Conservation (phyloP, 2,329 filamentous ascomycete species). For the Fusarium foetens region DNA sequence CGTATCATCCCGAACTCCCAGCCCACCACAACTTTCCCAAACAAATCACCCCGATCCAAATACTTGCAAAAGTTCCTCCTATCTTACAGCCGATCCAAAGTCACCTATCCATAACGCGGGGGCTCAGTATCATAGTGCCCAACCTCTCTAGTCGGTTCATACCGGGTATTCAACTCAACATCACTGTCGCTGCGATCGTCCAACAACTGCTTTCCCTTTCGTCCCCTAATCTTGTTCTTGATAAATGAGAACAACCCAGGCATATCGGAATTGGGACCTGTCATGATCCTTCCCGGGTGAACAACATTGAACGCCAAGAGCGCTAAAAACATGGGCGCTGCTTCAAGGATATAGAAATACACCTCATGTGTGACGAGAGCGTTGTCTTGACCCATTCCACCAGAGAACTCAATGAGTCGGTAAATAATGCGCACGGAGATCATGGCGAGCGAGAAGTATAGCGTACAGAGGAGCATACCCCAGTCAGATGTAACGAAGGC, state of each 20-base stretch:
- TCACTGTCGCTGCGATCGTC: slow-evolving; percentile 30
- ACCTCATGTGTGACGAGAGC: slow-evolving; percentile 50
- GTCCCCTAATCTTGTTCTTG: neutral
- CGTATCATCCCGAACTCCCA: neutral
- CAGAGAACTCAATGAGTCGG: slow-evolving; percentile 62
- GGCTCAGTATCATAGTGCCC: neutral
- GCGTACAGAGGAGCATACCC: slow-evolving; percentile 38
- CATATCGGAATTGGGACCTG: slow-evolving; percentile 30
- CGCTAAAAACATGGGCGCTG: slow-evolving; percentile 56
- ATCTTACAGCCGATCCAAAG: accelerated
- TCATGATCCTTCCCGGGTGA: slow-evolving; percentile 51
- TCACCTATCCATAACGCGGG: neutral
- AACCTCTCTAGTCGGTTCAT: neutral
- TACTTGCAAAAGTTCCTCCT: neutral
- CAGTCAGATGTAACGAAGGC: slow-evolving; percentile 4
- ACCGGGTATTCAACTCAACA: slow-evolving; percentile 12
- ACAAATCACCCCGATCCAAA: accelerated
- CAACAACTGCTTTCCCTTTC: slow-evolving; percentile 22
- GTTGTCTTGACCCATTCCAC: slow-evolving; percentile 48
- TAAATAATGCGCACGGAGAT: slow-evolving; percentile 63
- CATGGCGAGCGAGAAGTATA: slow-evolving; percentile 51
- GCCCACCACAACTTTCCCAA: accelerated
- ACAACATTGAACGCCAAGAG: slow-evolving; percentile 54
- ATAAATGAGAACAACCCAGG: slow-evolving; percentile 22
- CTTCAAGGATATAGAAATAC: slow-evolving; percentile 60